Base-by-base conservation (phyloP, 164 flowering plant species). In the Houttuynia cordata region DNA sequence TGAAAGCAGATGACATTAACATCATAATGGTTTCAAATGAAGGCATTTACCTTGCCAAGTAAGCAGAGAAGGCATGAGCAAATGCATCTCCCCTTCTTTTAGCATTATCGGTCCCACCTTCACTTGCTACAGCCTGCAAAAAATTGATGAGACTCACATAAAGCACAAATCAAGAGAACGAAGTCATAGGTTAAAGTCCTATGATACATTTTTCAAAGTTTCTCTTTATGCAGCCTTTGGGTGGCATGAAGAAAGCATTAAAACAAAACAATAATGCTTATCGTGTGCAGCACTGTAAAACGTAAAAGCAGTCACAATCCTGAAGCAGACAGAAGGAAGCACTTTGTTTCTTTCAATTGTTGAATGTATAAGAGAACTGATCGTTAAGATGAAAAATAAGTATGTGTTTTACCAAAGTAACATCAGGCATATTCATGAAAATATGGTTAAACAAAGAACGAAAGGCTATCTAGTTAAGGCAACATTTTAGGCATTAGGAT, bases 91-190 rank as follows among this genome's bases (percentile, higher is more conserved):
- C 99, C 69, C 99, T 78, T 73, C 91, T 84, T 80, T 85, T 88
- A 62, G 99, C 99, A 81, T 94, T 97, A 70, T 94, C 99, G 5
- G 96, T 94, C 56, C 97, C 96, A 58, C 99, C 97, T 79, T 94
- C 99, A 80, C 99, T 94, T 56, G 99, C 99, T 64, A 91, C 95
- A 40, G 99, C 99, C 99, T 94, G 68, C 57, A 60, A 24, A 66
- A 25, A 24, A 57, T 24, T 12, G 6, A 17, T 37, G 4, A 23
- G 10, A 53, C 10, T 53, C 56, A 53, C 22, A 53, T 5, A 52
- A n/a, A n/a, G n/a, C n/a, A 30, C 6, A 30, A 30, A 30, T 30
- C 37, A 30, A 30, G 37, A 30, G 2, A 2, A 30, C 4, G 37
- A 30, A 30, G 37, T n/a, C n/a, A n/a, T n/a, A n/a, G n/a, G n/a